Conservation (phyloP, 2,329 filamentous ascomycete species). For the Monosporascus sp. region DNA sequence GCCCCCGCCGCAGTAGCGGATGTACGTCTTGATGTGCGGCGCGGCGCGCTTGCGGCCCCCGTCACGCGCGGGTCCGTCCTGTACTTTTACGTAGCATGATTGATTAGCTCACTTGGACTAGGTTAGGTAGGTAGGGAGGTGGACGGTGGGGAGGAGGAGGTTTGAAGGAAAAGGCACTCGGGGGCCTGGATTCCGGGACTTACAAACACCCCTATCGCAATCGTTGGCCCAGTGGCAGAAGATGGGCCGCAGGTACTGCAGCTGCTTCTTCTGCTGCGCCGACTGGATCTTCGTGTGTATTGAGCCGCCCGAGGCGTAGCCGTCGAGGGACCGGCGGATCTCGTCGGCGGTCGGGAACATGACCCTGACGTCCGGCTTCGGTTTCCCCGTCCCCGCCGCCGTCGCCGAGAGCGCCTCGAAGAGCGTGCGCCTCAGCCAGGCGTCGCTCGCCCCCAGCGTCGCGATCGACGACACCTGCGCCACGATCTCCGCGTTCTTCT, state of each 20-base stretch:
- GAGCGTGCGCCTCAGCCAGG: slow-evolving; percentile 65
- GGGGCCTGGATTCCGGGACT: slow-evolving; percentile 1
- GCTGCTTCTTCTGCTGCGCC: slow-evolving; percentile 64
- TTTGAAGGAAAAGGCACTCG: background rate
- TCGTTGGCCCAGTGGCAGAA: slow-evolving; percentile 75
- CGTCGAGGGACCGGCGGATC: slow-evolving; percentile 70
- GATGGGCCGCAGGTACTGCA: slow-evolving; percentile 64
- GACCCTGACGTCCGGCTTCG: slow-evolving; percentile 56
- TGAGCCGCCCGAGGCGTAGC: slow-evolving; percentile 70
- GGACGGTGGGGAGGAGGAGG: slow-evolving; percentile 2
- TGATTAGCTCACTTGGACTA: background rate
- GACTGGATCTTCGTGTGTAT: slow-evolving; percentile 79
- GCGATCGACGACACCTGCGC: slow-evolving; percentile 77
- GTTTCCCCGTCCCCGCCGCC: slow-evolving; percentile 5
- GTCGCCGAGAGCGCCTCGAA: slow-evolving; percentile 44
- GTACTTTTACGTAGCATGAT: background rate
- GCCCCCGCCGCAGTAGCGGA: slow-evolving; percentile 47
- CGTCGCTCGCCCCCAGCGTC: slow-evolving; percentile 64
- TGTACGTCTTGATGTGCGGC: slow-evolving; percentile 87
- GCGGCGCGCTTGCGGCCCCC: slow-evolving; percentile 65
- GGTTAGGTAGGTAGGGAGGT: background rate
- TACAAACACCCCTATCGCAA: slow-evolving; percentile 29
- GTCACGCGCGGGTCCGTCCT: slow-evolving; percentile 29
- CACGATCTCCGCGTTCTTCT: slow-evolving; percentile 41
- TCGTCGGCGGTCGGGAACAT: slow-evolving; percentile 79